phyloP scores from a whole-genome alignment of 192 early-diverging fungal genomes.

The Podila horticola region DNA sequence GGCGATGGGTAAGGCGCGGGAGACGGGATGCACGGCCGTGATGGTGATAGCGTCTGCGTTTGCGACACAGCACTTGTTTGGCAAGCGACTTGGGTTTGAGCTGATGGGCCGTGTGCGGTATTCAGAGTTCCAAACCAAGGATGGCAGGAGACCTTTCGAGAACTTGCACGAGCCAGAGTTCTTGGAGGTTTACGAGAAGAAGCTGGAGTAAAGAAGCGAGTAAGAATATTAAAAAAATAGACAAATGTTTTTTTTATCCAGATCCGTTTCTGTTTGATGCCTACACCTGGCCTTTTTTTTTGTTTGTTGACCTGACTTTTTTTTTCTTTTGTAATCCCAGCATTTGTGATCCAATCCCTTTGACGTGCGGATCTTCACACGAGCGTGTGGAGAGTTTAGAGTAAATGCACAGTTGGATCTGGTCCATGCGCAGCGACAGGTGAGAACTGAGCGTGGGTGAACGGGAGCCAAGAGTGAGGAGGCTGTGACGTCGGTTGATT shows the following conservation, averaged over 20 bases:
- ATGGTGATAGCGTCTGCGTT: constrained; percentile 46
- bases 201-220: constrained; percentile 4
- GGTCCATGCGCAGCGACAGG: no score
- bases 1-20: constrained; percentile 26
- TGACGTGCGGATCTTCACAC: no score
- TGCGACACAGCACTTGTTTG: constrained; percentile 48
- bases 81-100: constrained; percentile 37
- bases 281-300: no score
- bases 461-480: no score
- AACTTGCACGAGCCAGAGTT: constrained; percentile 40
- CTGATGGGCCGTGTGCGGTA: constrained; percentile 29
- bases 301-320: no score
- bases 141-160: constrained; percentile 30
- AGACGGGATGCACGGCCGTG: constrained; percentile 29
- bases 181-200: constrained; percentile 37
- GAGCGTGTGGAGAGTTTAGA: no score
- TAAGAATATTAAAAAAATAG: neutral
- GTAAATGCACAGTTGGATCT: no score
- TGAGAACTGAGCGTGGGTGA: no score
- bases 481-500: neutral
- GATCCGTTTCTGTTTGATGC: no score
- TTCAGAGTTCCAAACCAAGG: constrained; percentile 9
- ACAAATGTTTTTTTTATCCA: no score
- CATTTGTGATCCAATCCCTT: no score
- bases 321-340: no score